phyloP scores from a whole-genome alignment of 1,284 basidiomycete genomes.

The Moniliophthora roreri region DNA sequence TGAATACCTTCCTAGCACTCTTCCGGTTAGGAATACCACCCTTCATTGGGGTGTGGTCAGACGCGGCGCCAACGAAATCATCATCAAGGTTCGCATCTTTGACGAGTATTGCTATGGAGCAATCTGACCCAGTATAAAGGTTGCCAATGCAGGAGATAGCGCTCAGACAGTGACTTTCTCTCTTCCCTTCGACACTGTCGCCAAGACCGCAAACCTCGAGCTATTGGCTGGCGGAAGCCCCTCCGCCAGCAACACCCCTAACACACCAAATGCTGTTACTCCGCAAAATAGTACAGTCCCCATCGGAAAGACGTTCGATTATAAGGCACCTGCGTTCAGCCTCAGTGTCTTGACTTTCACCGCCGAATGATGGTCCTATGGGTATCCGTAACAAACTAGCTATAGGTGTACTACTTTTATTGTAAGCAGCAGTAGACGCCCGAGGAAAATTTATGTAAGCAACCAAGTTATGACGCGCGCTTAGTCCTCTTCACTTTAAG shows the following conservation, averaged over 20 bases:
- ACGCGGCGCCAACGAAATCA: slow-evolving; percentile 40
- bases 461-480: too few relatives aligned
- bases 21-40: slow-evolving; percentile 47
- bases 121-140: slow-evolving; percentile 28
- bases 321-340: slow-evolving; percentile 58
- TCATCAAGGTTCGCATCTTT: slow-evolving; percentile 54
- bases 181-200: slow-evolving; percentile 53
- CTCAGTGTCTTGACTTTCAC: slow-evolving; percentile 50
- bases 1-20: slow-evolving; percentile 62
- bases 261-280: slow-evolving; percentile 42
- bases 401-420: too few relatives aligned
- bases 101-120: background rate
- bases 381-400: too few relatives aligned
- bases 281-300: slow-evolving; percentile 45
- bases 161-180: slow-evolving; percentile 47
- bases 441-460: too few relatives aligned
- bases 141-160: slow-evolving; percentile 49
- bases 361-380: slow-evolving; percentile 1
- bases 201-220: slow-evolving; percentile 40
- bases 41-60: slow-evolving; percentile 62
- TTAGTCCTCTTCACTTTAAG: too few relatives aligned
- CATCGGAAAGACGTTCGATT: slow-evolving; percentile 51
- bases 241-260: slow-evolving; percentile 56
- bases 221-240: slow-evolving; percentile 44
- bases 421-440: too few relatives aligned